phyloP scores from a whole-genome alignment of 306 rosid species.

The Echinosophora koreensis region DNA sequence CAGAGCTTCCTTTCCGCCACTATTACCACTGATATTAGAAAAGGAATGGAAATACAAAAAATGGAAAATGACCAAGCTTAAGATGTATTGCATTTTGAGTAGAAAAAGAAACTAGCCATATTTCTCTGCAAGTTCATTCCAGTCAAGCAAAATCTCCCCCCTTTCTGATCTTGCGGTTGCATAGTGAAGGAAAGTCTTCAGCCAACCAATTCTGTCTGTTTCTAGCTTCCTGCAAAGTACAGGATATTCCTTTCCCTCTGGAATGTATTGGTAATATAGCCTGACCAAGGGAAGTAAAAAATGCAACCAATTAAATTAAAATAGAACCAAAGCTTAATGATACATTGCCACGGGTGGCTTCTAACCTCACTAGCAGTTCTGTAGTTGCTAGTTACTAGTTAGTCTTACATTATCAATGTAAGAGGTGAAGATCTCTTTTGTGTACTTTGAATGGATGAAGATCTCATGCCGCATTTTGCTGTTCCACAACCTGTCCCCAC shows the following conservation, averaged over 20 bases:
- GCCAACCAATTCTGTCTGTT: conserved; percentile 51
- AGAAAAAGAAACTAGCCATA: conserved; percentile 62
- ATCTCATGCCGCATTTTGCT: too few species aligned
- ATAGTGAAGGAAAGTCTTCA: conserved; percentile 49
- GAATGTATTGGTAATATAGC: conserved; percentile 90
- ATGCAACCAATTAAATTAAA: conserved; percentile 15
- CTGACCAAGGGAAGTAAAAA: conserved; percentile 51
- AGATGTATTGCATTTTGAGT: not conserved
- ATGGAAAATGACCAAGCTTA: not conserved
- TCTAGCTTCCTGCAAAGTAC: conserved; percentile 76
- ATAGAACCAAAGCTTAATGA: not conserved
- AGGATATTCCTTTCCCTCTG: conserved; percentile 92
- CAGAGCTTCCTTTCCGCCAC: not conserved
- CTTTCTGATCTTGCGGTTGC: conserved; percentile 48
- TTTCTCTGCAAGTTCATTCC: conserved; percentile 86
- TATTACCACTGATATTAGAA: not conserved
- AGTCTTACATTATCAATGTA: too few species aligned
- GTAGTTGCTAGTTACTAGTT: too few species aligned
- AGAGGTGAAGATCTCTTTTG: too few species aligned
- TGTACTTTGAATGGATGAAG: too few species aligned
- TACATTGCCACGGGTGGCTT: conserved; percentile 3
- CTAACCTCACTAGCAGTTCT: not conserved
- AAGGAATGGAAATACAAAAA: conserved; percentile 4
- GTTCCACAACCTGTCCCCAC: too few species aligned
- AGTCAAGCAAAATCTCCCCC: conserved; percentile 84